Evolutionary conservation across 2,329 filamentous ascomycete genomes (phyloP).

Genomic region (Colletotrichum limetticola): DNA sequence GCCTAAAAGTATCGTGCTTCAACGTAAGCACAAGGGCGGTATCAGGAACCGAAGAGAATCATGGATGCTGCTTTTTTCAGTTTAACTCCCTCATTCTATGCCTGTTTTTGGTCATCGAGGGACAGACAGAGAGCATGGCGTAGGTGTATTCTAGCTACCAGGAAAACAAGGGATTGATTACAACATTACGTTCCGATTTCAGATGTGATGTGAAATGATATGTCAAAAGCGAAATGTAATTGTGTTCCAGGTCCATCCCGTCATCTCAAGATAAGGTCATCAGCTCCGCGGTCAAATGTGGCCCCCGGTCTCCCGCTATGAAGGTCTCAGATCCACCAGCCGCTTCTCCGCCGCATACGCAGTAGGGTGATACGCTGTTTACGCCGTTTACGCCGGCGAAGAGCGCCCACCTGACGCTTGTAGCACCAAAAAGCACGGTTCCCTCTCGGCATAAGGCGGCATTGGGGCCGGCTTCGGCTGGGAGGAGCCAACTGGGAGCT

Average conservation of each 20-base stretch:
- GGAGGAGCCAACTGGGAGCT: neutral
- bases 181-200: neutral
- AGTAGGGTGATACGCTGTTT: constrained; percentile 23
- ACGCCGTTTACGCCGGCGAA: constrained; percentile 24
- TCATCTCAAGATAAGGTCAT: neutral
- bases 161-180: constrained; percentile 21
- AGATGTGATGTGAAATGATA: neutral
- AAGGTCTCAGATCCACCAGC: neutral
- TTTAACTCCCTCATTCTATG: constrained; percentile 26
- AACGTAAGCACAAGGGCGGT: neutral
- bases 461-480: constrained; percentile 32
- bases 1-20: constrained; percentile 13
- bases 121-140: constrained; percentile 33
- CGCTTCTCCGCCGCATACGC: neutral
- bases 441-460: constrained; percentile 35
- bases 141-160: constrained; percentile 28
- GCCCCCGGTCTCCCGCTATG: neutral
- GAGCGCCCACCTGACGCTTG: constrained; percentile 8
- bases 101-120: constrained; percentile 27
- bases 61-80: constrained; percentile 29
- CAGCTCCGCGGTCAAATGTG: constrained; percentile 1
- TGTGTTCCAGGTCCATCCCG: neutral
- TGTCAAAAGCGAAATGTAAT: neutral
- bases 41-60: constrained; percentile 11
- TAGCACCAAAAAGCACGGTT: constrained; percentile 4